Evolutionary conservation across 2,329 filamentous ascomycete species (phyloP), one percentile per base, ranked within the genome.

Genomic region (Magnaporthiopsis incrustans): DNA sequence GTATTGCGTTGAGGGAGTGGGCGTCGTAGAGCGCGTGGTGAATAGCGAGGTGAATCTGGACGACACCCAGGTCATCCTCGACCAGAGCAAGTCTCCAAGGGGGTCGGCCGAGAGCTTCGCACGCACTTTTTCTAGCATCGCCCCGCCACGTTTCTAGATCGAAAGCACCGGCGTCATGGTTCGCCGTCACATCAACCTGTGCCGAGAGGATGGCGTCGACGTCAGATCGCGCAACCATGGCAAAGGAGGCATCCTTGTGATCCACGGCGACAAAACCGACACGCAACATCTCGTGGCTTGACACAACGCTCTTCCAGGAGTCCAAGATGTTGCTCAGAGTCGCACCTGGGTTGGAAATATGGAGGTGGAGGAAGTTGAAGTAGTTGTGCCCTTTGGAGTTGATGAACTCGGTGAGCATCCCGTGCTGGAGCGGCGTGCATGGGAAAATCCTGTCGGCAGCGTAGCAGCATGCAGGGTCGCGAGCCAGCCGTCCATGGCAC

Each of bases 1-100:
- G 75, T 1, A 97, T 81, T 0, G 79, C 71, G 4, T 84, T 78
- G 14, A 97, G 77, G 11, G 91, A 92, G 57, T 85, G 81, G 0
- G 92, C 93, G 76, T 97, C 93, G 68, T 96, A 97, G 0, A 97
- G 78, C 0, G 90, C 90, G 75, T 97, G 93, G 67, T 96, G 89
- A 3, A 92, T 80, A 1, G 78, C 72, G 4, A 86, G 67, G 60
- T 82, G 76, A 74, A 83, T 79, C 2, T 61, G 69, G 5, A 53
- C 7, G 22, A 67, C 50, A 1, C 63, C 59, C 0, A 66, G 61
- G 0, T 70, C 64, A 0, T 66, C 59, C 3, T 78, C 68, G 0
- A 81, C 71, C 1, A 92, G 60, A 0, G 77, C 76, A 26, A 91
- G 73, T 15, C 77, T 77, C 91, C 91, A 96, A 0, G 85, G 84